These are phyloP conservation scores for Rhizopogon rudus DNA, from an alignment of 768 basidiomycete species.

Conservation along the genomic window DNA sequence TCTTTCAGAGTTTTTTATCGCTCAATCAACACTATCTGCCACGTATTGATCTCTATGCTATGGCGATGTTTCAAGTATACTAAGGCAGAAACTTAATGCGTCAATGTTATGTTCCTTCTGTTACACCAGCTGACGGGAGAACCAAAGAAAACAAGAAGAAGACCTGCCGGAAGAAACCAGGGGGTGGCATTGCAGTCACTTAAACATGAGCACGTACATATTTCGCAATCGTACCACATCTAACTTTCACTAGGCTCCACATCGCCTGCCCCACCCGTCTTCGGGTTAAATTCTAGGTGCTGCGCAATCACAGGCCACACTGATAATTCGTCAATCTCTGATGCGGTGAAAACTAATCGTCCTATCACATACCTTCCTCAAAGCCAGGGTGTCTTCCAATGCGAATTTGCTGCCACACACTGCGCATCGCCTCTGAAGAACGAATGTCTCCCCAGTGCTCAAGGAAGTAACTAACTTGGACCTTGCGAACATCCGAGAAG, in stretches of 20 bases:
- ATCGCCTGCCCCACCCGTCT: constrained; percentile 19
- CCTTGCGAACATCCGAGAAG: constrained; percentile 78
- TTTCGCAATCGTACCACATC: background rate
- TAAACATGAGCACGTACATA: background rate
- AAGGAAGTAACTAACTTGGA: constrained; percentile 76
- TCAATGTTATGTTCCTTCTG: too few relatives aligned
- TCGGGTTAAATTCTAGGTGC: constrained; percentile 56
- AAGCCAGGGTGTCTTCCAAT: constrained; percentile 82
- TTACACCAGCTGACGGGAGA: too few relatives aligned
- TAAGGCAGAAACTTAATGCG: too few relatives aligned
- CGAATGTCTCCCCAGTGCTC: constrained; percentile 82
- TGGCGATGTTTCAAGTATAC: too few relatives aligned
- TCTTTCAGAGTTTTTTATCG: too few relatives aligned
- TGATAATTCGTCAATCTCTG: constrained; percentile 20
- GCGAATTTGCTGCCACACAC: constrained; percentile 83
- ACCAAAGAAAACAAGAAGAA: too few relatives aligned
- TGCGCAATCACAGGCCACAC: constrained; percentile 68
- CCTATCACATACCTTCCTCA: constrained; percentile 59
- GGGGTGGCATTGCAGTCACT: too few relatives aligned
- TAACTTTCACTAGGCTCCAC: constrained; percentile 14
- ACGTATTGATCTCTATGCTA: too few relatives aligned
- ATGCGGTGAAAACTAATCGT: background rate
- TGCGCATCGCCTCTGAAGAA: constrained; percentile 75
- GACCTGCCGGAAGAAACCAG: too few relatives aligned
- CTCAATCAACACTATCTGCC: too few relatives aligned